Percentiles rank a stretch among this genome's conserved stretches.
phyloP scores from a whole-genome alignment of 306 rosid genomes.

The Leucaena leucocephala region DNA sequence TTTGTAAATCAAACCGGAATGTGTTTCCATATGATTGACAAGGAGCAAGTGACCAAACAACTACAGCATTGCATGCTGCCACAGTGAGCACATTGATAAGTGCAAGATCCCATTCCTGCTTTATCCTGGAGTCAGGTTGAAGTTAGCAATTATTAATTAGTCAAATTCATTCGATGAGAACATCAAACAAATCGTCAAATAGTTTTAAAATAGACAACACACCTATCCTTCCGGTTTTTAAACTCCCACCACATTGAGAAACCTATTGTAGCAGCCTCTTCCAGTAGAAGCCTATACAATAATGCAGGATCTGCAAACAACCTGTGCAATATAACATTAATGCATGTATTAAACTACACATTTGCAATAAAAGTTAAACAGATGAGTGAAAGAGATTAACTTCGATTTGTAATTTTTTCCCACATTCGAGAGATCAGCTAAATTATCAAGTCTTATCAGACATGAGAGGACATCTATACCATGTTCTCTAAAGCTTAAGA shows the following conservation, averaged over 20 bases:
- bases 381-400: slow-evolving; percentile 9
- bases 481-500: slow-evolving; percentile 6
- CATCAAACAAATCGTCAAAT: slow-evolving; percentile 28
- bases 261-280: slow-evolving; percentile 84
- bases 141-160: slow-evolving; percentile 23
- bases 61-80: slow-evolving; percentile 93
- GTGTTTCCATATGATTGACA: slow-evolving; percentile 97
- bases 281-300: slow-evolving; percentile 76
- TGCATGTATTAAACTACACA: neutral
- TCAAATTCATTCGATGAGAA: slow-evolving; percentile 21
- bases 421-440: neutral
- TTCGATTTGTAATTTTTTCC: slow-evolving; percentile 3
- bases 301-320: slow-evolving; percentile 98
- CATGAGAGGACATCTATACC: slow-evolving; percentile 20
- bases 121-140: slow-evolving; percentile 65
- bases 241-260: slow-evolving; percentile 92
- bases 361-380: slow-evolving; percentile 19
- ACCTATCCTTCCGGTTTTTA: slow-evolving; percentile 91
- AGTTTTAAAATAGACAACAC: slow-evolving; percentile 26
- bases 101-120: slow-evolving; percentile 99
- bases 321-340: slow-evolving; percentile 56
- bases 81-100: slow-evolving; percentile 88
- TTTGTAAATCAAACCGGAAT: slow-evolving; percentile 88
- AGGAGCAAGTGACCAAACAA: slow-evolving; percentile 99
- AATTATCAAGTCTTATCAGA: slow-evolving; percentile 2